phyloP scores from a whole-genome alignment of 2,329 filamentous ascomycete genomes.

The Fusarium domesticum region DNA sequence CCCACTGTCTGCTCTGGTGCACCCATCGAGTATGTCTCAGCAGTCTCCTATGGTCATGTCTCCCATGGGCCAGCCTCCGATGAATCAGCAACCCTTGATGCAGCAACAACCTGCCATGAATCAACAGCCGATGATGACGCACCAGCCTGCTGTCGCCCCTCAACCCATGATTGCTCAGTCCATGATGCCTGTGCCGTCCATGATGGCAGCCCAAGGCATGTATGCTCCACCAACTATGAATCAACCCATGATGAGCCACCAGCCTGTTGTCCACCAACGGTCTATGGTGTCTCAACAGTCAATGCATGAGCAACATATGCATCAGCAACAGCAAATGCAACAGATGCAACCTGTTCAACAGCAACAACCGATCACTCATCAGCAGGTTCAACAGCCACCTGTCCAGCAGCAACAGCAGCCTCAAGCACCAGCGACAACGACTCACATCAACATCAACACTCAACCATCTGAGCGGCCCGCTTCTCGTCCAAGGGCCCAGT shows the following conservation, averaged over 20 bases:
- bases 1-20: slow-evolving; percentile 10
- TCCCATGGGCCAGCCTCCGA: slow-evolving; percentile 4
- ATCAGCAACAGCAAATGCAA: slow-evolving; percentile 13
- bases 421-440: slow-evolving; percentile 7
- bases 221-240: slow-evolving; percentile 4
- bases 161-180: slow-evolving; percentile 19
- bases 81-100: slow-evolving; percentile 12
- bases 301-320: too few species aligned
- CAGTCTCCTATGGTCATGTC: slow-evolving; percentile 8
- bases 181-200: slow-evolving; percentile 9
- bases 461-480: slow-evolving; percentile 12
- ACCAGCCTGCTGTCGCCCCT: slow-evolving; percentile 18
- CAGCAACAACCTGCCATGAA: slow-evolving; percentile 15
- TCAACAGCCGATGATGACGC: slow-evolving; percentile 11
- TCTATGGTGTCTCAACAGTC: slow-evolving; percentile 10
- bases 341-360: slow-evolving; percentile 8
- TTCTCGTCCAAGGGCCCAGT: slow-evolving; percentile 17
- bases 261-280: background rate
- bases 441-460: background rate
- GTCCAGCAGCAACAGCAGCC: slow-evolving; percentile 10
- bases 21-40: slow-evolving; percentile 11
- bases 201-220: slow-evolving; percentile 6
- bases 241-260: slow-evolving; percentile 13
- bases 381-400: slow-evolving; percentile 7
- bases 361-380: slow-evolving; percentile 8